phyloP scores from a whole-genome alignment of 176 grass and related monocot species.

The Eleusine coracana region DNA sequence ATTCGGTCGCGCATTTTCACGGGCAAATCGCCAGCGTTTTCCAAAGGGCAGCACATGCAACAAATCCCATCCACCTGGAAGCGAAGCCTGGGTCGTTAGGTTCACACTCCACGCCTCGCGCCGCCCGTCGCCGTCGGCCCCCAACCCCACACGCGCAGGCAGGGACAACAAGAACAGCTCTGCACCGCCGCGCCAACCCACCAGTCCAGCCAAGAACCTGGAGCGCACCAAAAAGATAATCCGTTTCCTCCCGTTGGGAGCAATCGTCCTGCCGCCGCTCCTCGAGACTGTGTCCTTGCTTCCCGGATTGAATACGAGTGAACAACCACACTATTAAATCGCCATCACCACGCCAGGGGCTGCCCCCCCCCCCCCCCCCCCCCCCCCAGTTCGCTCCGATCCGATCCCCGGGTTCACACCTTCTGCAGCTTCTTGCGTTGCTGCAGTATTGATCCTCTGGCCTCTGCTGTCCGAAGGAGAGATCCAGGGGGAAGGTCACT shows the following conservation, averaged over 20 bases:
- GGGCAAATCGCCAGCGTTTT: not conserved
- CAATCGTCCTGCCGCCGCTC: not conserved
- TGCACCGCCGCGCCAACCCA: constrained; percentile 27
- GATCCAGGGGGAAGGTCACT: not conserved
- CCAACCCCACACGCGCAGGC: constrained; percentile 16
- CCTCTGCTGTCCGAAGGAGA: not conserved
- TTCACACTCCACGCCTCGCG: not conserved
- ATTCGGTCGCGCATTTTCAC: not conserved
- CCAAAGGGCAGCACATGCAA: constrained; percentile 8
- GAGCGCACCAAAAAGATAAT: not conserved
- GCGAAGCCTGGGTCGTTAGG: not conserved
- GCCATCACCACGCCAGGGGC: constrained; percentile 17
- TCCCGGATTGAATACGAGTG: not conserved
- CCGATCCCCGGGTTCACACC: not conserved
- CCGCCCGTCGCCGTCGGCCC: constrained; percentile 31
- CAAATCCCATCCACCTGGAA: not conserved
- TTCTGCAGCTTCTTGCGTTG: not conserved
- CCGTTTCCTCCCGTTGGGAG: not conserved
- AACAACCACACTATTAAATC: constrained; percentile 21
- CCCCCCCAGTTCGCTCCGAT: not conserved
- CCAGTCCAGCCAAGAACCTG: constrained; percentile 11
- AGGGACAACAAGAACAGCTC: constrained; percentile 25
- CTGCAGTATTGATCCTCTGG: constrained; percentile 17
- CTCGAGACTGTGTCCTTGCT: constrained; percentile 29
- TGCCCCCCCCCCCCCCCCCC: not conserved